phyloP scores from a whole-genome alignment of 2,329 filamentous ascomycete genomes.

The Huntiella moniliformis region DNA sequence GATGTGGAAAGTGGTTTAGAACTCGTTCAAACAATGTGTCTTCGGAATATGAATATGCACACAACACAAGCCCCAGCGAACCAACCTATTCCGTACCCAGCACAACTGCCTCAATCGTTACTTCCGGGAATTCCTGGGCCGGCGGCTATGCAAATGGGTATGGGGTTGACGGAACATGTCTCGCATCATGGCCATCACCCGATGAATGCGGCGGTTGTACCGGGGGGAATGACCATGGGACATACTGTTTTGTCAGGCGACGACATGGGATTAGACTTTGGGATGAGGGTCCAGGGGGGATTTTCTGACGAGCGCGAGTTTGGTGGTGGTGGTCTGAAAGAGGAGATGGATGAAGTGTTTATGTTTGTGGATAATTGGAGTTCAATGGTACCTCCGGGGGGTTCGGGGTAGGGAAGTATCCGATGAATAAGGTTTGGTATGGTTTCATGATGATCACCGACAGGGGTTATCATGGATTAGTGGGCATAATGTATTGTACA shows the following conservation, averaged over 20 bases:
- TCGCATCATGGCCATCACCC: background rate
- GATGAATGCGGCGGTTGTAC: too few species aligned
- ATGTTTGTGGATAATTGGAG: slow-evolving; percentile 10
- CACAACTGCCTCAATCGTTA: background rate
- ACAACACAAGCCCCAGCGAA: slow-evolving; percentile 18
- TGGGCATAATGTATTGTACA: too few species aligned
- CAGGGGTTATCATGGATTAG: slow-evolving; percentile 17
- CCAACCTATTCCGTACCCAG: slow-evolving; percentile 5
- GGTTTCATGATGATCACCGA: too few species aligned
- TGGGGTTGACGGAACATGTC: background rate
- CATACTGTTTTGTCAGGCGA: too few species aligned
- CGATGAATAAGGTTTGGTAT: slow-evolving; percentile 12
- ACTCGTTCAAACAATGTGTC: slow-evolving; percentile 25
- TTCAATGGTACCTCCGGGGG: slow-evolving; percentile 11
- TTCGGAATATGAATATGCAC: slow-evolving; percentile 25
- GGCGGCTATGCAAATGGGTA: background rate
- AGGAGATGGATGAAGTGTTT: background rate
- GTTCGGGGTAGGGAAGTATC: slow-evolving; percentile 15
- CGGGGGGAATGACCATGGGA: too few species aligned
- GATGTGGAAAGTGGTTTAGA: slow-evolving; percentile 25
- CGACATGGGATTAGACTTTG: too few species aligned
- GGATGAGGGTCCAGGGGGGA: too few species aligned
- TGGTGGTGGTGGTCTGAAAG: too few species aligned
- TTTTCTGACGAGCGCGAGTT: too few species aligned
- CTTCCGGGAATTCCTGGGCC: background rate